Conservation (phyloP, 2,329 filamentous ascomycete genomes). For the Emmonsiellopsis sp. region DNA sequence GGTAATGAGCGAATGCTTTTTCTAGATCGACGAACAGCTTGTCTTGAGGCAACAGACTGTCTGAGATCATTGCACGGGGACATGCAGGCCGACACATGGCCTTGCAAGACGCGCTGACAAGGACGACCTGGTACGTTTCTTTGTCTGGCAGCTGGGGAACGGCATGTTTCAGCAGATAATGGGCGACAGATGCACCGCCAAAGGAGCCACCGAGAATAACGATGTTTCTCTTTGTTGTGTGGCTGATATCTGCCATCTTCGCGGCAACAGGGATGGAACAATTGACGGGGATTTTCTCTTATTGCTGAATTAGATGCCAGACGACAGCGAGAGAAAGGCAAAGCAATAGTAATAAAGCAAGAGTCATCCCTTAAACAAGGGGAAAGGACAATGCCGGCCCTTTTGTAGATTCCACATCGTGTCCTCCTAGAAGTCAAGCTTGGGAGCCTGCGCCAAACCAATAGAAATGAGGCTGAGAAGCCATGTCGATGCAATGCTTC, state of each 20-base stretch:
- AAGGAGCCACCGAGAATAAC: slow-evolving; percentile 47
- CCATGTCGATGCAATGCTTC: too few relatives aligned
- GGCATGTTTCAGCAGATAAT: slow-evolving; percentile 46
- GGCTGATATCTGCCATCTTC: not conserved
- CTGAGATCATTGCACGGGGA: slow-evolving; percentile 40
- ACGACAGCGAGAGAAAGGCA: not conserved
- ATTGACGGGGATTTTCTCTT: not conserved
- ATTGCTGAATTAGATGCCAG: not conserved
- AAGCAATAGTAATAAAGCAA: too few relatives aligned
- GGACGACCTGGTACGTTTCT: slow-evolving; percentile 29
- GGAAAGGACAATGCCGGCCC: too few relatives aligned
- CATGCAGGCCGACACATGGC: slow-evolving; percentile 36
- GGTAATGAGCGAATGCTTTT: slow-evolving; percentile 32
- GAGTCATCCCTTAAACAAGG: too few relatives aligned
- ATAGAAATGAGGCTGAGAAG: too few relatives aligned
- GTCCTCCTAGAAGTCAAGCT: too few relatives aligned
- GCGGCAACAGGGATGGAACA: not conserved
- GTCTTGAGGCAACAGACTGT: slow-evolving; percentile 19
- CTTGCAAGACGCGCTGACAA: slow-evolving; percentile 36
- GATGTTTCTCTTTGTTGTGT: slow-evolving; percentile 15
- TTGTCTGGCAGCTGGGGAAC: slow-evolving; percentile 23
- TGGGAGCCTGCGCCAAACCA: too few relatives aligned
- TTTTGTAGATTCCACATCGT: too few relatives aligned
- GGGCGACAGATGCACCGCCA: slow-evolving; percentile 42
- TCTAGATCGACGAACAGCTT: slow-evolving; percentile 21